Percentiles rank a stretch among this genome's conserved stretches.
Conservation (phyloP, 176 grass and related monocot species). For the Elymus sibiricus region DNA sequence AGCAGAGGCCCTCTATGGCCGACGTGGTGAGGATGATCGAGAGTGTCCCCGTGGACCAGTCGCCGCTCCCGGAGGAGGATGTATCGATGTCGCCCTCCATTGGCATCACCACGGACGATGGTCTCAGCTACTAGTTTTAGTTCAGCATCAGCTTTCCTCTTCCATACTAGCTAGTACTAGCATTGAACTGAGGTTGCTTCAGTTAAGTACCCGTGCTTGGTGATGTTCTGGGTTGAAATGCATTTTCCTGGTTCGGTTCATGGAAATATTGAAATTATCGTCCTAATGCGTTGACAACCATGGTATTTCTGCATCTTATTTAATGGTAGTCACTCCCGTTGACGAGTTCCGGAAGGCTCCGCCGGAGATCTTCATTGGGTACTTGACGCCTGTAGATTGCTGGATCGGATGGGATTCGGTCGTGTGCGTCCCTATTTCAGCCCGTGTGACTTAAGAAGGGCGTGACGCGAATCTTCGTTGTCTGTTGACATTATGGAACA, state of each 20-base stretch:
- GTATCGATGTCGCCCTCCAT: slow-evolving; percentile 43
- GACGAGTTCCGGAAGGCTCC: too few relatives aligned
- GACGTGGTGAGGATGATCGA: slow-evolving; percentile 79
- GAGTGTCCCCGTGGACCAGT: slow-evolving; percentile 57
- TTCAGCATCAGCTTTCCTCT: not conserved
- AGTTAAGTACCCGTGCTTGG: not conserved
- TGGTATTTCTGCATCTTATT: too few relatives aligned
- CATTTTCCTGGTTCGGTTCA: not conserved
- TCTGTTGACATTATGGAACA: too few relatives aligned
- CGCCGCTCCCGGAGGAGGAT: slow-evolving; percentile 50
- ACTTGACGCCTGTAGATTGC: too few relatives aligned
- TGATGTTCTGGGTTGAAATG: not conserved
- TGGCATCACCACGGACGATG: slow-evolving; percentile 50
- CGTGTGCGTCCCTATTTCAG: too few relatives aligned
- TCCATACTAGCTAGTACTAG: not conserved
- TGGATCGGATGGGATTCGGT: too few relatives aligned
- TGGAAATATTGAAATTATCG: not conserved
- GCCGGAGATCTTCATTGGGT: too few relatives aligned
- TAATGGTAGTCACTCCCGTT: too few relatives aligned
- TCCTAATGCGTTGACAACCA: too few relatives aligned
- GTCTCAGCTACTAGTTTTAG: slow-evolving; percentile 47
- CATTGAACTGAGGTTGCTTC: not conserved
- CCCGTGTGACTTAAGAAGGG: too few relatives aligned
- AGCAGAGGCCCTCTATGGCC: slow-evolving; percentile 61
- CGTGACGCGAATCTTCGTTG: too few relatives aligned